Evolutionary conservation across 768 basidiomycete genomes (phyloP).

Genomic region (Lanmaoa pseudosensibilis): DNA sequence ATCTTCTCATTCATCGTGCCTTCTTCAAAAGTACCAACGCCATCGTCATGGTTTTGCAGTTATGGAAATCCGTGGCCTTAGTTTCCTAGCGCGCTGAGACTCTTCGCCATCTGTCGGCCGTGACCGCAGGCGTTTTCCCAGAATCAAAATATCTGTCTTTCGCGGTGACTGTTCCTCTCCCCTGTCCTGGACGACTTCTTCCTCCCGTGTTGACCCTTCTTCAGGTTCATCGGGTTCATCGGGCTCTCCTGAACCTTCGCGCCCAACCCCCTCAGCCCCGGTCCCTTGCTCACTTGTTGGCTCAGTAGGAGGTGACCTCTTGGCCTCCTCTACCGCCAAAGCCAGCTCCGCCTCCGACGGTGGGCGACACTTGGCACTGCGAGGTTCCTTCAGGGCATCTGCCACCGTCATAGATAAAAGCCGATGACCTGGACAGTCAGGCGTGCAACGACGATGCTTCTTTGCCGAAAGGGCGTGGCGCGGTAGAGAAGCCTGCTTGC

Average conservation of each 20-base stretch:
- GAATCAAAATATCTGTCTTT: neutral
- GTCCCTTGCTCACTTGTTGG: neutral
- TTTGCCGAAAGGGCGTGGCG: slow-evolving; percentile 28
- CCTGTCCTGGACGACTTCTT: neutral
- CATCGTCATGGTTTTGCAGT: slow-evolving; percentile 2
- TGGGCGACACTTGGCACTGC: slow-evolving; percentile 21
- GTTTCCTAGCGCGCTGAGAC: slow-evolving; percentile 14
- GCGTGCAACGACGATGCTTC: slow-evolving; percentile 18
- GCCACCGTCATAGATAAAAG: slow-evolving; percentile 14
- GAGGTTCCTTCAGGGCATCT: slow-evolving; percentile 25
- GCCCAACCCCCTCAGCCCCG: neutral
- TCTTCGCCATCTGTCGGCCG: slow-evolving; percentile 13
- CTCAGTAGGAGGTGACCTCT: neutral
- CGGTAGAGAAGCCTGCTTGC: slow-evolving; percentile 21
- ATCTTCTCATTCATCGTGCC: neutral
- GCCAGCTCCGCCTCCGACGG: slow-evolving; percentile 24
- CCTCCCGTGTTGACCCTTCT: slow-evolving; percentile 10
- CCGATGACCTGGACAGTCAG: slow-evolving; percentile 24
- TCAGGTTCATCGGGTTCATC: slow-evolving; percentile 13
- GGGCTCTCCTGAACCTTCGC: slow-evolving; percentile 9
- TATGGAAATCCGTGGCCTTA: slow-evolving; percentile 3
- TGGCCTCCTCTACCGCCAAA: slow-evolving; percentile 15
- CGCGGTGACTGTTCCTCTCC: neutral
- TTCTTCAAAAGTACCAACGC: too few relatives aligned
- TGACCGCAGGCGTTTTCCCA: slow-evolving; percentile 21